phyloP scores from a whole-genome alignment of 2,329 filamentous ascomycete genomes.

The Penicillium vulpinum region DNA sequence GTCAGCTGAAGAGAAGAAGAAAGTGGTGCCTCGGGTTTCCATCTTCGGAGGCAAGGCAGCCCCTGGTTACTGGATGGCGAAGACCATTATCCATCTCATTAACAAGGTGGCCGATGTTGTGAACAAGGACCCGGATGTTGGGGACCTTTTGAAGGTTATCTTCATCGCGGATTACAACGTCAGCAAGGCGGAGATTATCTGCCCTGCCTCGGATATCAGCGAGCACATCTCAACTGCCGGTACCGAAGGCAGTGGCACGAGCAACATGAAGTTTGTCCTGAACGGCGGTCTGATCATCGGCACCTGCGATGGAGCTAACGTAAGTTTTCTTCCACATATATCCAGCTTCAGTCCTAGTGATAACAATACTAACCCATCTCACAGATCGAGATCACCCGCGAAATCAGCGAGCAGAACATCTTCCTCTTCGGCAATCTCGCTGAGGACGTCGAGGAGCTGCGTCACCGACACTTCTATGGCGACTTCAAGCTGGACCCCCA shows the following conservation, averaged over 20 bases:
- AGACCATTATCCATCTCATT: constrained; percentile 96
- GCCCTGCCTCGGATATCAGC: constrained; percentile 90
- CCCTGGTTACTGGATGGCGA: constrained; percentile 99
- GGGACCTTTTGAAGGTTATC: constrained; percentile 92
- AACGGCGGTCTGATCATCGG: constrained; percentile 97
- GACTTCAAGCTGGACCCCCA: constrained; percentile 73
- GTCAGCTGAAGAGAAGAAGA: constrained; percentile 80
- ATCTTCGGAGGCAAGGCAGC: constrained; percentile 98
- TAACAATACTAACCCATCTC: constrained; percentile 4
- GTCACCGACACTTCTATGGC: constrained; percentile 84
- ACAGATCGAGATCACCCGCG: constrained; percentile 93
- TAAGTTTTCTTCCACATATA: constrained; percentile 51
- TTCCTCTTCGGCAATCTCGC: constrained; percentile 97
- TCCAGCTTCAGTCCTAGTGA: neutral
- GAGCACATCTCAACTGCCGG: constrained; percentile 98
- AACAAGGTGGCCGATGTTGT: constrained; percentile 88
- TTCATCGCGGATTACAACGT: constrained; percentile 99
- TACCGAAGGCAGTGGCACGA: constrained; percentile 83
- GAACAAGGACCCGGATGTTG: constrained; percentile 89
- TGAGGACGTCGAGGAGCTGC: constrained; percentile 94
- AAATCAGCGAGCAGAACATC: constrained; percentile 95
- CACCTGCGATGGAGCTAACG: constrained; percentile 95
- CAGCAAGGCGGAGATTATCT: constrained; percentile 97
- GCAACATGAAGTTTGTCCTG: constrained; percentile 99
- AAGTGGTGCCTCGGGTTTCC: constrained; percentile 80